A percentile compares a stretch with the other conserved stretches of the same genome.
Conservation (phyloP, 345 rosid species). For the Boechera stricta region DNA sequence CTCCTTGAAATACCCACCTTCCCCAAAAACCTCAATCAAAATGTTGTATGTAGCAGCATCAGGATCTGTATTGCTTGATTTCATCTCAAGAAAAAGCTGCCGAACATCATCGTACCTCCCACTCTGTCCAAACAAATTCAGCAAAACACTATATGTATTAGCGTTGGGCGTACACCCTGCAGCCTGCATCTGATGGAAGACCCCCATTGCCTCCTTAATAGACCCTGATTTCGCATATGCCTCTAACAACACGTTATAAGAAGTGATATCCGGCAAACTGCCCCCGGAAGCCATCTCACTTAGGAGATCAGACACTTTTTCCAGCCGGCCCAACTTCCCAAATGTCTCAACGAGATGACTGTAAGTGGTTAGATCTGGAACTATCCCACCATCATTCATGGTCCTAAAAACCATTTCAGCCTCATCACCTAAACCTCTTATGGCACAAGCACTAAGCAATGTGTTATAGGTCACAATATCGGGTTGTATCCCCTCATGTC, state of each 20-base stretch:
- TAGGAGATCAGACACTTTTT: conserved; percentile 71
- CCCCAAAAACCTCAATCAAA: conserved; percentile 83
- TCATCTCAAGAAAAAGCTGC: conserved; percentile 93
- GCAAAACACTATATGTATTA: conserved; percentile 68
- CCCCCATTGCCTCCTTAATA: conserved; percentile 76
- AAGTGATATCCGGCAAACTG: conserved; percentile 75
- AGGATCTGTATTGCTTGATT: conserved; percentile 82
- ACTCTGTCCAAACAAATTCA: conserved; percentile 78
- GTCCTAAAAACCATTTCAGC: conserved; percentile 96
- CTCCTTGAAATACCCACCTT: conserved; percentile 98
- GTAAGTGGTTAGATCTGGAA: conserved; percentile 85
- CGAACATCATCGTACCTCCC: conserved; percentile 91
- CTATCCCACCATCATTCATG: conserved; percentile 87
- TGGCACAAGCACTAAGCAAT: conserved; percentile 86
- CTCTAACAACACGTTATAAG: conserved; percentile 84
- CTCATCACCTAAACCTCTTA: conserved; percentile 83
- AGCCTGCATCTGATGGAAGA: conserved; percentile 90
- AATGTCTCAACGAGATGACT: conserved; percentile 79
- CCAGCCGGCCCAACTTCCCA: conserved; percentile 66
- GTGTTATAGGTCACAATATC: conserved; percentile 93
- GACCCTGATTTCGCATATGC: conserved; percentile 73
- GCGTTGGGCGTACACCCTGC: conserved; percentile 84
- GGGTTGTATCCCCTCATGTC: conserved; percentile 88
- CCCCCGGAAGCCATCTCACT: conserved; percentile 86
- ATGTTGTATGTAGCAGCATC: conserved; percentile 86